Base-by-base conservation (phyloP, 345 rosid species). In the Gossypium australe region DNA sequence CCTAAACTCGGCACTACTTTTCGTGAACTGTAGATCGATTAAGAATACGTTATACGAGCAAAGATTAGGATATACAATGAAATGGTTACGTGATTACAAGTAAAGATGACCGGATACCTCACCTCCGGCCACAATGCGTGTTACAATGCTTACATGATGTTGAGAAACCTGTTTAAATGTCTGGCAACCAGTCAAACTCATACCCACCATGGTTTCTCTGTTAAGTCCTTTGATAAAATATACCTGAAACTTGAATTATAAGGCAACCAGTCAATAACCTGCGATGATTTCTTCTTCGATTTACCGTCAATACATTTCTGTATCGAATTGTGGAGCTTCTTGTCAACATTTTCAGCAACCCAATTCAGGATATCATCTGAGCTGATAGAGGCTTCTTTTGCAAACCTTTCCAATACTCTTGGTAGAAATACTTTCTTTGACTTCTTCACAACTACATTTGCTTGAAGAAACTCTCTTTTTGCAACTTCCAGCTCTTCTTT, bases 171-270 rank as follows among this genome's bases (percentile, higher is more conserved):
- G 12, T 10, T 9, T 43, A 4, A 18, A 17, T 66, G 29, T 45
- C 55, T 22, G 5, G 51, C 41, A 34, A 34, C 41, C 41, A 10
- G 25, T 38, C 49, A 25, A 13, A 51, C 20, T 82, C 80, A 78
- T 66, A 80, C 63, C 84, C 87, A 85, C 87, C 81, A 86, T 44
- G 91, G 87, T 74, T 85, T 90, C 78, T 87, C 97, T 44, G 87
- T 77, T 71, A 92, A 78, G 56, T 92, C 97, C 77, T 87, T 88
- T 0, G 94, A 85, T 80, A 92, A 86, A 34, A 88, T 82, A 75
- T 92, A 94, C 69, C 88, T 86, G 67, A 94, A 94, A 75, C 84
- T 92, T 79, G 94, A 80, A 62, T 83, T 88, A 75, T 90, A 92
- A 44, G 97, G 88, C 75, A 88, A 74, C 97, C 97, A 94, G 63